These are phyloP conservation scores for Ceratobasidium sp. DNA, from an alignment of 1,284 basidiomycete species.

Conservation along the genomic window DNA sequence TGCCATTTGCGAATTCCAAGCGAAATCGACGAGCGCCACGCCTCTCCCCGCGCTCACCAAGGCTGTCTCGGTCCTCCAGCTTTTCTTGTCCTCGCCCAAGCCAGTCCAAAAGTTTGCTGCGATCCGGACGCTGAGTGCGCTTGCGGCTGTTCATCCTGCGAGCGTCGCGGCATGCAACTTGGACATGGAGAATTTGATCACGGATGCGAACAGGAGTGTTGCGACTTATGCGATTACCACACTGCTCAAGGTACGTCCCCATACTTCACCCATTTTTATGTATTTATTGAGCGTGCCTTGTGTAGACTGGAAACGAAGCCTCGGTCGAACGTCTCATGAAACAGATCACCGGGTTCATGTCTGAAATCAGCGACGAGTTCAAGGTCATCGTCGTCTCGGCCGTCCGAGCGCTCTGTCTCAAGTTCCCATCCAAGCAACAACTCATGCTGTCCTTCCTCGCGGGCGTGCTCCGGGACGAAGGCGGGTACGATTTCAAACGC, in stretches of 20 bases:
- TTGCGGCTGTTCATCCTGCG: constrained; percentile 81
- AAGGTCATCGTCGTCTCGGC: constrained; percentile 99
- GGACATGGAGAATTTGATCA: constrained; percentile 97
- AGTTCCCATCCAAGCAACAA: constrained; percentile 96
- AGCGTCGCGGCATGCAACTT: constrained; percentile 94
- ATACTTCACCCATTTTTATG: constrained; percentile 7
- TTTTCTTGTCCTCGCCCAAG: constrained; percentile 93
- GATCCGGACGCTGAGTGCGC: constrained; percentile 90
- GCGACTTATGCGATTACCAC: constrained; percentile 99
- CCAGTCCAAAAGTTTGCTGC: constrained; percentile 96
- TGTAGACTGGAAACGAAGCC: constrained; percentile 93
- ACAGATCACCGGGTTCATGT: constrained; percentile 99
- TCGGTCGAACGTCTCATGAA: constrained; percentile 99
- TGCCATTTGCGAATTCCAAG: constrained; percentile 80
- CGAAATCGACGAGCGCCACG: constrained; percentile 19
- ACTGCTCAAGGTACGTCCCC: constrained; percentile 77
- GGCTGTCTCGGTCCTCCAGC: constrained; percentile 75
- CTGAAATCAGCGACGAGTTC: constrained; percentile 99
- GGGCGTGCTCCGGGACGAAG: constrained; percentile 93
- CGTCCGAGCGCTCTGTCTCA: constrained; percentile 96
- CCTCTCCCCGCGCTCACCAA: constrained; percentile 30
- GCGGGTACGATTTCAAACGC: constrained; percentile 99
- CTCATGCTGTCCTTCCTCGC: constrained; percentile 95
- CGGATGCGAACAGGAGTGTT: constrained; percentile 94
- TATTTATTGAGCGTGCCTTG: constrained; percentile 41